A percentile compares a stretch with the other conserved stretches of the same genome.
These are phyloP conservation scores for Mucor plumbeus DNA, from an alignment of 371 early-diverging fungal genomes.

Conservation along the genomic window DNA sequence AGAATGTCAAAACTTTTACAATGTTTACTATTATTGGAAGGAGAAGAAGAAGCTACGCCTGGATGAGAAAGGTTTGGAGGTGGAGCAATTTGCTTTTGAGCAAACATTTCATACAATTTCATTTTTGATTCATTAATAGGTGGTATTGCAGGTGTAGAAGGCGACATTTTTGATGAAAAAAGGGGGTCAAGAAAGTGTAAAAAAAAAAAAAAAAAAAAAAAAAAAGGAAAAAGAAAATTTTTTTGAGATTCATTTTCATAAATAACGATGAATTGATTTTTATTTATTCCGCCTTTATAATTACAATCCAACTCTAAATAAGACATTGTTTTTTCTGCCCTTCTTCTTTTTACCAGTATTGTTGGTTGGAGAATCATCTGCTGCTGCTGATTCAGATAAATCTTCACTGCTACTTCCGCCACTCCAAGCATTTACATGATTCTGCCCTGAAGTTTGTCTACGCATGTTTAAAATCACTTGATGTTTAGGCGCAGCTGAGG, in stretches of 20 bases:
- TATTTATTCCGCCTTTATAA: background rate
- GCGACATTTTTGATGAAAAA: constrained; percentile 7
- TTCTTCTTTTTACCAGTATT: constrained; percentile 45
- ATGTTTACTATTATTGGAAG: background rate
- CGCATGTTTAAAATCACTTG: constrained; percentile 40
- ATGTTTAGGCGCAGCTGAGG: constrained; percentile 40
- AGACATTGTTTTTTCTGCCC: constrained; percentile 63
- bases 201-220: background rate
- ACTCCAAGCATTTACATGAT: constrained; percentile 27
- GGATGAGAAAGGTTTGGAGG: constrained; percentile 25
- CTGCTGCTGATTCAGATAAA: constrained; percentile 1
- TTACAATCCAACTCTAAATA: constrained; percentile 61
- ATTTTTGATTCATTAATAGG: constrained; percentile 24
- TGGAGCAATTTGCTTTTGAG: constrained; percentile 29
- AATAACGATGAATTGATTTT: background rate
- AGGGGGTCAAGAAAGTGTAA: too few relatives aligned
- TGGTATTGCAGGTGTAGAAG: constrained; percentile 22
- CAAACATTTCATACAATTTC: constrained; percentile 39
- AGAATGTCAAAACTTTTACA: background rate
- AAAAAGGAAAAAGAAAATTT: constrained; percentile 10
- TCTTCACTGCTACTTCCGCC: constrained; percentile 20
- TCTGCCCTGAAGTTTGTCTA: constrained; percentile 28
- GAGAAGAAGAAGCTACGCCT: background rate
- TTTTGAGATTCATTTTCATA: background rate
- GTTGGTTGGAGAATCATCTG: constrained; percentile 15